Conservation (phyloP, 352 stramenopile genomes). For the Phytophthora palmivora region DNA sequence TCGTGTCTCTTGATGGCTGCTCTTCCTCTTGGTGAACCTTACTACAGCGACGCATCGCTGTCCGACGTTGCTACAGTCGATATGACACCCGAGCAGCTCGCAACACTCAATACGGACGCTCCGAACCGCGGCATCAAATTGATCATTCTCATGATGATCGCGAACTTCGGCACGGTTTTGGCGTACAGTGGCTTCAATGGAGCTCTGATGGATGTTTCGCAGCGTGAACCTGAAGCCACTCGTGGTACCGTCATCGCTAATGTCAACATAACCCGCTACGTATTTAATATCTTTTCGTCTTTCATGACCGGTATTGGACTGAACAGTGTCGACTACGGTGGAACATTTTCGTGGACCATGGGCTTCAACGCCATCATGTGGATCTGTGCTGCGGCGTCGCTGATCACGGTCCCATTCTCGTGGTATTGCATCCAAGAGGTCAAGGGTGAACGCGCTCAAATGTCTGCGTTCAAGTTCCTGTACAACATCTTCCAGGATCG, state of each 20-base stretch:
- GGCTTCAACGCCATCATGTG: slow-evolving; percentile 67
- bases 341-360: slow-evolving; percentile 56
- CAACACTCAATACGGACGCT: slow-evolving; percentile 47
- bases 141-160: slow-evolving; percentile 73
- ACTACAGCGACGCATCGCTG: no score
- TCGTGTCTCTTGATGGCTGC: slow-evolving; percentile 51
- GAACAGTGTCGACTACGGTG: slow-evolving; percentile 56
- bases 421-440: slow-evolving; percentile 53
- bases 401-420: slow-evolving; percentile 42
- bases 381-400: slow-evolving; percentile 36
- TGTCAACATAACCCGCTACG: slow-evolving; percentile 41
- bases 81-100: slow-evolving; percentile 43
- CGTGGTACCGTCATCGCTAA: slow-evolving; percentile 48
- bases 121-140: slow-evolving; percentile 49
- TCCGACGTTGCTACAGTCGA: no score
- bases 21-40: slow-evolving; percentile 45
- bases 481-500: slow-evolving; percentile 54
- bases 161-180: slow-evolving; percentile 80
- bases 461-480: slow-evolving; percentile 38
- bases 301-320: slow-evolving; percentile 54
- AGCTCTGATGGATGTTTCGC: slow-evolving; percentile 58
- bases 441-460: slow-evolving; percentile 30
- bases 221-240: slow-evolving; percentile 44
- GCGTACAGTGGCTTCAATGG: slow-evolving; percentile 75
- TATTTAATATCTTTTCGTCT: slow-evolving; percentile 44